Conservation (phyloP, 495 filamentous ascomycete genomes). For the Pyrenopolyporus hunteri region DNA sequence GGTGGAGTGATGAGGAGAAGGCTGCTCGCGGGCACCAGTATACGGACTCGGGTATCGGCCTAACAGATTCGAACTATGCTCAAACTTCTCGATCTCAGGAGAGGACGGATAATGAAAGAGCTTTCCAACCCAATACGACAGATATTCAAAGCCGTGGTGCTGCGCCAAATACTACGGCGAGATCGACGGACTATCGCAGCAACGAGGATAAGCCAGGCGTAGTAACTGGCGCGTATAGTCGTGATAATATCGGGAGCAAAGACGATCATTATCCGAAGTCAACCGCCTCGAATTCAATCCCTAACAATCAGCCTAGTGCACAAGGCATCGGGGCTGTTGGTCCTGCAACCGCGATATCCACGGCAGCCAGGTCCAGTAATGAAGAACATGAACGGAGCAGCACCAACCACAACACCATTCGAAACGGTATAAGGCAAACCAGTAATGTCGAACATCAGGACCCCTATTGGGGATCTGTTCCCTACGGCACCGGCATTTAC, state of each 20-base stretch:
- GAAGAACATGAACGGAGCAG: neutral
- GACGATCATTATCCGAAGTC: neutral
- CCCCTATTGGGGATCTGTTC: slow-evolving; percentile 51
- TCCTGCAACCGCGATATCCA: neutral
- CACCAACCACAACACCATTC: slow-evolving; percentile 12
- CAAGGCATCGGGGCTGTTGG: neutral
- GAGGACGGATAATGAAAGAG: neutral
- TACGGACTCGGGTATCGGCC: slow-evolving; percentile 44
- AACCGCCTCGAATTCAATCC: neutral
- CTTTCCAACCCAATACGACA: slow-evolving; percentile 1
- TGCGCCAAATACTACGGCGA: neutral
- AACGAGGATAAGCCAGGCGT: slow-evolving; percentile 21
- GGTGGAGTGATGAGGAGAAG: slow-evolving; percentile 25
- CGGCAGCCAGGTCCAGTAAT: neutral
- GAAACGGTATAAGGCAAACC: slow-evolving; percentile 19
- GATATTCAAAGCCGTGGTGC: neutral
- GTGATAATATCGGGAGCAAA: slow-evolving; percentile 3
- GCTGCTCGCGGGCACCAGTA: slow-evolving; percentile 30
- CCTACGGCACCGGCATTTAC: slow-evolving; percentile 46
- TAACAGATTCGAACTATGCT: slow-evolving; percentile 12
- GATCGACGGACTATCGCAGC: neutral
- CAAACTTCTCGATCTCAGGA: neutral
- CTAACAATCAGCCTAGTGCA: neutral
- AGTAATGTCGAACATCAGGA: slow-evolving; percentile 17
- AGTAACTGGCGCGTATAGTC: slow-evolving; percentile 35